Evolutionary conservation across 176 grass and related monocot genomes (phyloP).

Genomic region (Bromus sterilis): DNA sequence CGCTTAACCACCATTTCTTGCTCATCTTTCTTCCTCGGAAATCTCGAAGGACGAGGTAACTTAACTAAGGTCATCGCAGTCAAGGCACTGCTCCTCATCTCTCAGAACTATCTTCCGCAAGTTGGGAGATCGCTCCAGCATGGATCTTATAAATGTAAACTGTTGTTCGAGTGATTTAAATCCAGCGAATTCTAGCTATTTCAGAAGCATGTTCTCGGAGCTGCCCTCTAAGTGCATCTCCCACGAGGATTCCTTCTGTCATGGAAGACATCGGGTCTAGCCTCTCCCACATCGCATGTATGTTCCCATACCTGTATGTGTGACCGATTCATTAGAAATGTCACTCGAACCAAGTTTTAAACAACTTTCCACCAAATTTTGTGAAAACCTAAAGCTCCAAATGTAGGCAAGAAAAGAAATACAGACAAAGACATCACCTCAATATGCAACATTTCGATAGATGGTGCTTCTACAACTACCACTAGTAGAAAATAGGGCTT

Average conservation of each 20-base stretch:
- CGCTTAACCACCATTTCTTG: neutral
- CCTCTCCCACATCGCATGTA: neutral
- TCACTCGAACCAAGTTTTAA: neutral
- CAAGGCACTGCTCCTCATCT: neutral
- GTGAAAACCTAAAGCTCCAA: neutral
- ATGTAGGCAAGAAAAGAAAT: neutral
- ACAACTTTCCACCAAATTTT: neutral
- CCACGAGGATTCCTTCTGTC: neutral
- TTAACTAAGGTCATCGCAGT: neutral
- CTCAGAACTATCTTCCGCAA: neutral
- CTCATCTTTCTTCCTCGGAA: neutral
- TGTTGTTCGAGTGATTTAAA: neutral
- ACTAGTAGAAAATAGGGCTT: too few relatives aligned
- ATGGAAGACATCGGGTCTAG: neutral
- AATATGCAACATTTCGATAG: neutral
- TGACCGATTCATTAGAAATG: neutral
- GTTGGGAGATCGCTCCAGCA: neutral
- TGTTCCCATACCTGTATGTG: neutral
- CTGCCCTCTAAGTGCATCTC: neutral
- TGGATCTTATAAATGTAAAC: neutral
- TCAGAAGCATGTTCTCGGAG: neutral
- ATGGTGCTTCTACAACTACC: neutral
- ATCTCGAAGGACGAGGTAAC: neutral
- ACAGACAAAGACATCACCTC: neutral
- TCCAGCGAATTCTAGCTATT: neutral